Evolutionary conservation across 1,284 basidiomycete species (phyloP).

Genomic region (Flammula alnicola): DNA sequence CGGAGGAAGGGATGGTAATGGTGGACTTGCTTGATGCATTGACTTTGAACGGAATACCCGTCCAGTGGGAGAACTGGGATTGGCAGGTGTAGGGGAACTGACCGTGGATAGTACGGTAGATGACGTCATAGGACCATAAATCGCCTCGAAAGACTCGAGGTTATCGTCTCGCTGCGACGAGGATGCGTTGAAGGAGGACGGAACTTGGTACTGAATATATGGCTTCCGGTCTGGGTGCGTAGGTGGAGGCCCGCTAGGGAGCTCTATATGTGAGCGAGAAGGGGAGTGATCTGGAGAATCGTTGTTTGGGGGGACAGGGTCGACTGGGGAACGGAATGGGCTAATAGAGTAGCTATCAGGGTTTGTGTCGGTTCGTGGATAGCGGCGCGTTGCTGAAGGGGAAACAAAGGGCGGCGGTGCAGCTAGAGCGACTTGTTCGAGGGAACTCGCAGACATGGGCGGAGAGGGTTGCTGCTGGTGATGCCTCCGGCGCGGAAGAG

Average conservation of each 20-base stretch:
- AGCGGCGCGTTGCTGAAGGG: slow-evolving; percentile 39
- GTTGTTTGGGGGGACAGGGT: slow-evolving; percentile 1
- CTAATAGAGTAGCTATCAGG: slow-evolving; percentile 2
- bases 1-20: slow-evolving; percentile 49
- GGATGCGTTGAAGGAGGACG: no score
- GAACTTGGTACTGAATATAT: slow-evolving; percentile 19
- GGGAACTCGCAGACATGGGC: slow-evolving; percentile 43
- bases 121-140: slow-evolving; percentile 22
- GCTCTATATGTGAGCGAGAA: not conserved
- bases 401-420: slow-evolving; percentile 19
- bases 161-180: slow-evolving; percentile 18
- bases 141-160: slow-evolving; percentile 27
- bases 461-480: slow-evolving; percentile 35
- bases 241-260: slow-evolving; percentile 44
- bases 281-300: slow-evolving; percentile 13
- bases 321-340: slow-evolving; percentile 17
- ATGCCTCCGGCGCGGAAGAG: slow-evolving; percentile 31
- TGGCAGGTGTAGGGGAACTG: slow-evolving; percentile 4
- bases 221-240: slow-evolving; percentile 61
- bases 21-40: slow-evolving; percentile 51
- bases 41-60: slow-evolving; percentile 60
- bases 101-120: not conserved
- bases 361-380: slow-evolving; percentile 23
- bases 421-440: slow-evolving; percentile 50
- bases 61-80: slow-evolving; percentile 30